These are phyloP conservation scores for Colletotrichum melonis DNA, from an alignment of 2,329 filamentous ascomycete genomes.

Conservation along the genomic window DNA sequence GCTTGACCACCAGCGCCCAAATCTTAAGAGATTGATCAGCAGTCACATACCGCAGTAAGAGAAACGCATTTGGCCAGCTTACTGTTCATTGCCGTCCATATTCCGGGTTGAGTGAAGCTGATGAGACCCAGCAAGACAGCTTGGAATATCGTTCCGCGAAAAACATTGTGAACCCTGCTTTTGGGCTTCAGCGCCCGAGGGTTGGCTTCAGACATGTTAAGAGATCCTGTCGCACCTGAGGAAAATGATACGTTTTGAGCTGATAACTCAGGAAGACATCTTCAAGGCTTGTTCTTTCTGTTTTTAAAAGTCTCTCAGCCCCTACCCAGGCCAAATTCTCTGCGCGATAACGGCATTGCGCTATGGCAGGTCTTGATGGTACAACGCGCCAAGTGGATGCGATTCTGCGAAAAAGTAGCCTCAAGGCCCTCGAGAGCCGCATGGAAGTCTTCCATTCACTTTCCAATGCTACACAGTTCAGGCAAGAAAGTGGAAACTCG, in stretches of 20 bases:
- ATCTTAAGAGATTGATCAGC: background rate
- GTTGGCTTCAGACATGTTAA: background rate
- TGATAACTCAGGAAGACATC: no score
- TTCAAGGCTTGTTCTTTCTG: background rate
- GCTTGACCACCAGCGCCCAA: slow-evolving; percentile 25
- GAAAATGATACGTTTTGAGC: background rate
- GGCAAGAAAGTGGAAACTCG: slow-evolving; percentile 19
- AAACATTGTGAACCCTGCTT: slow-evolving; percentile 37
- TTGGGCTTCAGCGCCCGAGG: background rate
- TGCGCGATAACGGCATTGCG: slow-evolving; percentile 27
- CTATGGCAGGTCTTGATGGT: slow-evolving; percentile 26
- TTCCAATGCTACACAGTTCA: background rate
- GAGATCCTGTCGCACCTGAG: background rate
- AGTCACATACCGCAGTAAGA: background rate
- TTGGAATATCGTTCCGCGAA: slow-evolving; percentile 58
- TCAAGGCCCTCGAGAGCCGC: background rate
- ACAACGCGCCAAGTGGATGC: slow-evolving; percentile 27
- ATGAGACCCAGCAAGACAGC: slow-evolving; percentile 56
- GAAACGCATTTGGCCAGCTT: background rate
- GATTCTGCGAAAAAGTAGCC: background rate
- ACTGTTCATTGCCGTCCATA: slow-evolving; percentile 46
- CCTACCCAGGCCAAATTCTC: background rate
- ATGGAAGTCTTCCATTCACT: background rate
- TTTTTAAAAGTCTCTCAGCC: background rate
- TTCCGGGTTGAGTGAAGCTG: slow-evolving; percentile 57